phyloP scores from a whole-genome alignment of 2,329 filamentous ascomycete species.

The Waltergamsia citrina region DNA sequence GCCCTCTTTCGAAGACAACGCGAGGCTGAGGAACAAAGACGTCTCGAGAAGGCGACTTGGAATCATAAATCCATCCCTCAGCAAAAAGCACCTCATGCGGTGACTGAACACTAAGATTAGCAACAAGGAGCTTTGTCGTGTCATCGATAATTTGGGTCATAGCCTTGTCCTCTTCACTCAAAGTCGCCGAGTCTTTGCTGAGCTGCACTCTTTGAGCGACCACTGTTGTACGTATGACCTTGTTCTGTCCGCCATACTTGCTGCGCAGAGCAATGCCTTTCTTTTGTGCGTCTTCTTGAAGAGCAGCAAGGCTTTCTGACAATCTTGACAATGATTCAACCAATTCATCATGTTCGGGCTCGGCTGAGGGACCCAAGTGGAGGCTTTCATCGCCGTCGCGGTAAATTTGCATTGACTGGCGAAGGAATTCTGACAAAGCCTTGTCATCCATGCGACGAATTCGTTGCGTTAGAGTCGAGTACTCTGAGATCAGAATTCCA shows the following conservation, averaged over 20 bases:
- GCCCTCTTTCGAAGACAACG: constrained; percentile 59
- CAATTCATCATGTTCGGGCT: constrained; percentile 20
- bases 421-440: constrained; percentile 16
- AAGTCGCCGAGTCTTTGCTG: constrained; percentile 61
- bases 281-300: constrained; percentile 35
- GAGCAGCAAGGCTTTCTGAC: constrained; percentile 31
- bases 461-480: constrained; percentile 43
- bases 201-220: constrained; percentile 75
- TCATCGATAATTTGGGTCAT: constrained; percentile 59
- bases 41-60: constrained; percentile 57
- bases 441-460: constrained; percentile 45
- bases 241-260: constrained; percentile 63
- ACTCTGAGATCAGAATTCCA: constrained; percentile 40
- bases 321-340: constrained; percentile 26
- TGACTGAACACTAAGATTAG: constrained; percentile 12
- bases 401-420: constrained; percentile 15
- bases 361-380: constrained; percentile 18
- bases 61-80: constrained; percentile 70
- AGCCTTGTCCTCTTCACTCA: constrained; percentile 61
- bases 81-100: constrained; percentile 46
- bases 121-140: constrained; percentile 14
- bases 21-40: constrained; percentile 70
- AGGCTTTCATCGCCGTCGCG: constrained; percentile 26
- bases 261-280: constrained; percentile 51
- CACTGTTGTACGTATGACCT: constrained; percentile 65